A percentile compares a stretch with the other conserved stretches of the same genome.
phyloP scores from a whole-genome alignment of 495 filamentous ascomycete species.

The Aspergillus coremiiformis region DNA sequence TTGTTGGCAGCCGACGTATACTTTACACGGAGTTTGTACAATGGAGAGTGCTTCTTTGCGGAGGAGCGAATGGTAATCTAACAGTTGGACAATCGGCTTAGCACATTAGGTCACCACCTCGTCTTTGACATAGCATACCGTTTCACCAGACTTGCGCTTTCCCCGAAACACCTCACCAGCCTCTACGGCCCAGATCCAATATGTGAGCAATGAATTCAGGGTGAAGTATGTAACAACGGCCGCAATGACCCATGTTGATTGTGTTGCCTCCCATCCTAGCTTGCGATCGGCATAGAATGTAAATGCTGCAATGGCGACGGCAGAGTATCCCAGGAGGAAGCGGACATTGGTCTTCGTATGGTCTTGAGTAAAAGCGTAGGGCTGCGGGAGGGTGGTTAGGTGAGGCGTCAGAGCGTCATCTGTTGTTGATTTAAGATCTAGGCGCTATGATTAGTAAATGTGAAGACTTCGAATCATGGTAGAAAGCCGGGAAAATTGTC shows the following conservation, averaged over 20 bases:
- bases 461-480: background rate
- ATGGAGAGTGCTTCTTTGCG: slow-evolving; percentile 67
- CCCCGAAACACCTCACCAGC: slow-evolving; percentile 74
- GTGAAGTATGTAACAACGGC: slow-evolving; percentile 74
- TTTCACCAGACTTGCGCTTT: slow-evolving; percentile 46
- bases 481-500: background rate
- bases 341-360: slow-evolving; percentile 76
- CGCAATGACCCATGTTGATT: slow-evolving; percentile 57
- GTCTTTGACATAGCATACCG: slow-evolving; percentile 30
- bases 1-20: slow-evolving; percentile 43
- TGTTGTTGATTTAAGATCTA: slow-evolving; percentile 92
- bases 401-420: slow-evolving; percentile 94
- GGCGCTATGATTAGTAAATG: background rate
- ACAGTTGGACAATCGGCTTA: background rate
- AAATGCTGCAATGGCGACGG: slow-evolving; percentile 68
- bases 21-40: slow-evolving; percentile 65
- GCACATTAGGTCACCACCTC: background rate
- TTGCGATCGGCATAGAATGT: slow-evolving; percentile 90
- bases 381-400: slow-evolving; percentile 61
- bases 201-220: slow-evolving; percentile 70
- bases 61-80: slow-evolving; percentile 62
- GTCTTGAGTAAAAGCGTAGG: slow-evolving; percentile 64
- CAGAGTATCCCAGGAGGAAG: slow-evolving; percentile 72
- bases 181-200: slow-evolving; percentile 84
- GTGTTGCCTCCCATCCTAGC: slow-evolving; percentile 78